A percentile compares a stretch with the other conserved stretches of the same genome.
phyloP scores from a whole-genome alignment of 1,139 yeast genomes.

The Hemisphaericaspora lyxosophila region DNA sequence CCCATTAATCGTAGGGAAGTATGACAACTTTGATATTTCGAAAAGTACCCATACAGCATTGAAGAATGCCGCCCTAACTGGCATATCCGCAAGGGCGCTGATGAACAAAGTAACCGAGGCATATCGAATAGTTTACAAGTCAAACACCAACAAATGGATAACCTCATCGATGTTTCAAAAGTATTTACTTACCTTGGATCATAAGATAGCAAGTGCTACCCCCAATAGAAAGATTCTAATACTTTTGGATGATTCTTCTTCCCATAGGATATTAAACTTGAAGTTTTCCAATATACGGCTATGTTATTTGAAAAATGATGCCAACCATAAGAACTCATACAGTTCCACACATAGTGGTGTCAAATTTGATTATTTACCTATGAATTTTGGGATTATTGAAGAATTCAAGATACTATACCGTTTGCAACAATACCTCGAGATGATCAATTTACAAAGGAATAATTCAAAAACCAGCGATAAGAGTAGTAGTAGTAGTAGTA shows the following conservation, averaged over 20 bases:
- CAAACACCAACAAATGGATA: slow-evolving; percentile 63
- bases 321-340: slow-evolving; percentile 41
- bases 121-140: slow-evolving; percentile 56
- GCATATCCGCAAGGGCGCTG: slow-evolving; percentile 23
- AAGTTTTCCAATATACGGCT: slow-evolving; percentile 54
- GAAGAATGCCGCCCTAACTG: slow-evolving; percentile 22
- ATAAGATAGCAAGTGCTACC: slow-evolving; percentile 41
- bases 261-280: slow-evolving; percentile 60
- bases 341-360: slow-evolving; percentile 35
- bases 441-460: slow-evolving; percentile 41
- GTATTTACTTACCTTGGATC: slow-evolving; percentile 60
- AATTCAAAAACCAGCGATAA: slow-evolving; percentile 14
- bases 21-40: slow-evolving; percentile 52
- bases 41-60: slow-evolving; percentile 33
- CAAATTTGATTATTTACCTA: slow-evolving; percentile 55
- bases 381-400: slow-evolving; percentile 64
- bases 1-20: slow-evolving; percentile 62
- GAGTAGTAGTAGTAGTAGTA: slow-evolving; percentile 5
- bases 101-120: slow-evolving; percentile 51
- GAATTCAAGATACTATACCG: slow-evolving; percentile 62
- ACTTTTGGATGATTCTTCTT: slow-evolving; percentile 60
- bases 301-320: slow-evolving; percentile 41
- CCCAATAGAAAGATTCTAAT: slow-evolving; percentile 52
- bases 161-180: slow-evolving; percentile 66
- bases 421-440: slow-evolving; percentile 56